Conservation (phyloP, 441 rosid species). For the Corymbia citriodora region DNA sequence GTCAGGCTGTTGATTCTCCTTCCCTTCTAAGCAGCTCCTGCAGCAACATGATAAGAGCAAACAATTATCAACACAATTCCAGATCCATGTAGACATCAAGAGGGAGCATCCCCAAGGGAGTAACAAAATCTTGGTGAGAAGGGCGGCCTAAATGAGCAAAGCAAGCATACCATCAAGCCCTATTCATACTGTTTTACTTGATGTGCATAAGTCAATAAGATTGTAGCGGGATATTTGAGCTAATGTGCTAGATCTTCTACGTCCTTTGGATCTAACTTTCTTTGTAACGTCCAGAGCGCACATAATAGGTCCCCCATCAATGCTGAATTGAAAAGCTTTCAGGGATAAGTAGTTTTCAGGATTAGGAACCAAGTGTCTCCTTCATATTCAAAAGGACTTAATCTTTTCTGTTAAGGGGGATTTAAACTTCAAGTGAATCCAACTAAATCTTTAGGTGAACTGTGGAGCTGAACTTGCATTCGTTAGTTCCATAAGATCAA, state of each 20-base stretch:
- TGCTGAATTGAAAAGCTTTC: not conserved
- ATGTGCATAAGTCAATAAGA: not conserved
- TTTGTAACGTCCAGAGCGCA: not conserved
- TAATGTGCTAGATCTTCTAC: not conserved
- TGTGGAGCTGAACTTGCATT: not conserved
- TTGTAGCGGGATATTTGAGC: not conserved
- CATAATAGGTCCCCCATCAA: not conserved
- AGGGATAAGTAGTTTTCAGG: not conserved
- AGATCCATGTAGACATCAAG: not conserved
- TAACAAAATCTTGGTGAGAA: not conserved
- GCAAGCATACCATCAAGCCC: not conserved
- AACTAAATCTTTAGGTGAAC: not conserved
- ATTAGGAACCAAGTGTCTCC: not conserved
- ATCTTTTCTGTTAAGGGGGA: not conserved
- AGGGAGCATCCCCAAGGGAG: not conserved
- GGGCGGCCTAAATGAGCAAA: not conserved
- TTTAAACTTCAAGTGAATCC: not conserved
- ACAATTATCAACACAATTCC: not conserved
- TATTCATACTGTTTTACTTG: not conserved
- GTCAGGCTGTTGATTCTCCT: not conserved
- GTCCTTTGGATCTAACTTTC: not conserved
- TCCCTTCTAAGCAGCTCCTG: not conserved
- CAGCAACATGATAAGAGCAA: not conserved
- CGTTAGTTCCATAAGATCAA: not conserved
- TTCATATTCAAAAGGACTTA: not conserved